phyloP scores from a whole-genome alignment of 2,329 filamentous ascomycete genomes.

The Hymenotorrendiella dingleyae region DNA sequence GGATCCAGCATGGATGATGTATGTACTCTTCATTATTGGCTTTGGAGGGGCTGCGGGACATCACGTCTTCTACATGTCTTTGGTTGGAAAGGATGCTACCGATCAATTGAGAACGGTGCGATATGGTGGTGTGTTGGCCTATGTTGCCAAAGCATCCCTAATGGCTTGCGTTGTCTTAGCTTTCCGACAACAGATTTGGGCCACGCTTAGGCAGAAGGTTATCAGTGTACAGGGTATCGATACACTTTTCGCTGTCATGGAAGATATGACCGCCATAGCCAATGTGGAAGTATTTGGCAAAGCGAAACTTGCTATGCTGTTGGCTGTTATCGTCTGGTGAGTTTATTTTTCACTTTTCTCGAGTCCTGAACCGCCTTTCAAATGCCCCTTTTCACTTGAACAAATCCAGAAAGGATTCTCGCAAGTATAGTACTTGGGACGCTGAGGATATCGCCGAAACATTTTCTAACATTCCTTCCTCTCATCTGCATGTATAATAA shows the following conservation, averaged over 20 bases:
- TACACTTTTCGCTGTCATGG: slow-evolving; percentile 5
- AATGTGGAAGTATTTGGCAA: background rate
- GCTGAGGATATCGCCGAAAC: no score
- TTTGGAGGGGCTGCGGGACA: background rate
- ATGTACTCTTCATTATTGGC: slow-evolving; percentile 1
- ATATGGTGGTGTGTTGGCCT: slow-evolving; percentile 3
- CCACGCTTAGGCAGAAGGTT: slow-evolving; percentile 1
- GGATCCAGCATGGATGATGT: slow-evolving; percentile 3
- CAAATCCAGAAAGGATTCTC: no score
- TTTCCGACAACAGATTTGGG: slow-evolving; percentile 6
- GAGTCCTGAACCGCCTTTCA: no score
- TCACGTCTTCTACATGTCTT: background rate
- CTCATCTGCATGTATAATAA: no score
- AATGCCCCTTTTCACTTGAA: no score
- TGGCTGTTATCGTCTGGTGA: slow-evolving; percentile 5
- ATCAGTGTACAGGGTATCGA: slow-evolving; percentile 2
- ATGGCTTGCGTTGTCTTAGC: slow-evolving; percentile 4
- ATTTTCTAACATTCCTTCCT: no score
- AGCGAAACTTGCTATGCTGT: slow-evolving; percentile 4
- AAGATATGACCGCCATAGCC: background rate
- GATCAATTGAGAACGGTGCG: slow-evolving; percentile 1
- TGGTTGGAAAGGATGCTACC: background rate
- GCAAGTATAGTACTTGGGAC: no score
- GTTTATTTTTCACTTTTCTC: no score
- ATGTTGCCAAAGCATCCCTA: slow-evolving; percentile 3